Evolutionary conservation across 1,139 yeast species (phyloP).

Genomic region (Arxiozyma heterogenica): DNA sequence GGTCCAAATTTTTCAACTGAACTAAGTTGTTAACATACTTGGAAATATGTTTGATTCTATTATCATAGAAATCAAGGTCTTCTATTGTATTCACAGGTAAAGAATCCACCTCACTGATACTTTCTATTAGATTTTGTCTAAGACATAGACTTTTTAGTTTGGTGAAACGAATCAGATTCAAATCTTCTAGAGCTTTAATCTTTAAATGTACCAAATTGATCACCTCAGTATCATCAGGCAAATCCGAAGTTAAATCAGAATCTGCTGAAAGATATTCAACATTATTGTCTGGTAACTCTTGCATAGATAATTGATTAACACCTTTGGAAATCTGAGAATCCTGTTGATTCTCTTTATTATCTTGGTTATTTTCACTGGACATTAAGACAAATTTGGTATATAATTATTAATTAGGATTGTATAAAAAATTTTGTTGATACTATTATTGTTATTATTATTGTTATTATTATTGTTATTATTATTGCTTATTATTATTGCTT

Average conservation of each 20-base stretch:
- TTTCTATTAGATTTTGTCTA: slow-evolving; percentile 75
- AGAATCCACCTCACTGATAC: slow-evolving; percentile 60
- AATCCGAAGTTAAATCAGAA: slow-evolving; percentile 52
- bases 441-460: too few relatives aligned
- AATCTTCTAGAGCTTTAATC: slow-evolving; percentile 56
- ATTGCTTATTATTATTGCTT: too few relatives aligned
- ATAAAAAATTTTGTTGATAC: too few relatives aligned
- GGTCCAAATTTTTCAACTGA: slow-evolving; percentile 56
- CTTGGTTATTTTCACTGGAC: neutral
- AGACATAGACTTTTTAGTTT: slow-evolving; percentile 56
- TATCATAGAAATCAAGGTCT: slow-evolving; percentile 86
- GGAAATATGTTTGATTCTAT: slow-evolving; percentile 79
- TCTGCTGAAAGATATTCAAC: slow-evolving; percentile 40
- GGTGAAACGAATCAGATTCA: slow-evolving; percentile 51
- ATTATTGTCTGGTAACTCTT: slow-evolving; percentile 48
- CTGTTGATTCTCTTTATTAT: neutral
- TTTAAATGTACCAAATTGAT: slow-evolving; percentile 76
- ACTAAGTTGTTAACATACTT: slow-evolving; percentile 50
- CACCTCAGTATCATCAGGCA: slow-evolving; percentile 53
- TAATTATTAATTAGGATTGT: too few relatives aligned
- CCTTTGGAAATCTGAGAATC: neutral
- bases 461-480: too few relatives aligned
- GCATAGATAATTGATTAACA: slow-evolving; percentile 10
- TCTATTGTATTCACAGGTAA: slow-evolving; percentile 50
- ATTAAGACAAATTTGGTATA: neutral